These are phyloP conservation scores for Alloteropsis semialata DNA, from an alignment of 176 grass and related monocot genomes.

Conservation along the genomic window DNA sequence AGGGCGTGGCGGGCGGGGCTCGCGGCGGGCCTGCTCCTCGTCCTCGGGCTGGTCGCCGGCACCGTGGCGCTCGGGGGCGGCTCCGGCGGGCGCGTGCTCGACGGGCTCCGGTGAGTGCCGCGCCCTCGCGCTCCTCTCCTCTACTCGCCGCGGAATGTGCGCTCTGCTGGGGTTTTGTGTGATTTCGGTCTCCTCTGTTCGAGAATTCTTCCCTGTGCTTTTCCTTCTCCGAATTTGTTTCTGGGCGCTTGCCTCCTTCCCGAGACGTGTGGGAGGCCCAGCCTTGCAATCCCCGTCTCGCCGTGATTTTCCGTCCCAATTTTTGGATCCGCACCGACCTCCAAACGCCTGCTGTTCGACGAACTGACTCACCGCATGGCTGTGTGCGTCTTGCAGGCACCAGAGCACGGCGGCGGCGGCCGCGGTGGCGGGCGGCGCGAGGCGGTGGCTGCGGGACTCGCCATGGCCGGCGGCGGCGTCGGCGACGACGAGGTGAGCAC, in stretches of 20 bases:
- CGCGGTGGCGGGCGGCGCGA: slow-evolving; percentile 23
- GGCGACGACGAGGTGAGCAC: slow-evolving; percentile 34
- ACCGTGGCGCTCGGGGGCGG: slow-evolving; percentile 4
- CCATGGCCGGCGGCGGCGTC: slow-evolving; percentile 14
- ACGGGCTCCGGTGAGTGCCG: slow-evolving; percentile 40
- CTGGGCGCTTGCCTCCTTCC: neutral
- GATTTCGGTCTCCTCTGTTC: neutral
- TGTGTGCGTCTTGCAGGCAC: neutral
- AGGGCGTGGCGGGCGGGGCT: neutral
- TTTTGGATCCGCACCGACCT: neutral
- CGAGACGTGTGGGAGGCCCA: neutral
- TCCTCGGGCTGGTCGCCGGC: slow-evolving; percentile 36
- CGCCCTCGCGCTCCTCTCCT: neutral
- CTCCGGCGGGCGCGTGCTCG: slow-evolving; percentile 10
- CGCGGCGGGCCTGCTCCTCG: slow-evolving; percentile 23
- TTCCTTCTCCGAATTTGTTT: neutral
- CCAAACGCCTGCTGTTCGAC: neutral
- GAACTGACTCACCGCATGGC: neutral
- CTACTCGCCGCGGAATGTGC: neutral
- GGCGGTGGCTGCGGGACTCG: slow-evolving; percentile 46
- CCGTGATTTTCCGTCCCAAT: neutral
- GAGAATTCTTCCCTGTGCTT: neutral
- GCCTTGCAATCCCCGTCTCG: neutral
- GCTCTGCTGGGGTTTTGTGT: neutral
- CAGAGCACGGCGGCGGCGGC: neutral